phyloP scores from a whole-genome alignment of 1,139 yeast species.

The Debaryomyces psychrophilus region DNA sequence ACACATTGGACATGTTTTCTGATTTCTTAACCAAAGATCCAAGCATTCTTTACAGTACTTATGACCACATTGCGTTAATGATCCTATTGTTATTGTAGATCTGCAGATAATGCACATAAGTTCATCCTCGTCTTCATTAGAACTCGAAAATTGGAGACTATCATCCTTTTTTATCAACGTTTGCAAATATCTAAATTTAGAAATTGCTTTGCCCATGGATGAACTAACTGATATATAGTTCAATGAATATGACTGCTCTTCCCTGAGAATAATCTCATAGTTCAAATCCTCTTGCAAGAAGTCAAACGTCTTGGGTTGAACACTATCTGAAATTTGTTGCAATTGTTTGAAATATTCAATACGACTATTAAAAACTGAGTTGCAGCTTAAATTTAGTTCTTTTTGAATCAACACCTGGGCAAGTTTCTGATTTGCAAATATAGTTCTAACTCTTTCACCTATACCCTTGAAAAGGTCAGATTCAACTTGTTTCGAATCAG shows the following conservation, averaged over 20 bases:
- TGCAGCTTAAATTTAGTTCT: slow-evolving; percentile 55
- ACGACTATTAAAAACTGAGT: slow-evolving; percentile 73
- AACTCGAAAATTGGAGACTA: slow-evolving; percentile 11
- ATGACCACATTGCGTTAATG: slow-evolving; percentile 88
- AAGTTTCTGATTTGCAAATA: slow-evolving; percentile 47
- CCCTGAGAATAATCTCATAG: background rate
- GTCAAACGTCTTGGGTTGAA: slow-evolving; percentile 37
- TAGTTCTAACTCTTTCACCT: slow-evolving; percentile 26
- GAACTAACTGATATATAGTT: background rate
- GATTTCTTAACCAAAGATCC: slow-evolving; percentile 63
- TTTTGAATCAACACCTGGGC: slow-evolving; percentile 43
- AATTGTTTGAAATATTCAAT: slow-evolving; percentile 81
- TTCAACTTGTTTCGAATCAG: slow-evolving; percentile 18
- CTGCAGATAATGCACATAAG: slow-evolving; percentile 78
- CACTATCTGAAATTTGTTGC: slow-evolving; percentile 84
- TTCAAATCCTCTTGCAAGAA: slow-evolving; percentile 25
- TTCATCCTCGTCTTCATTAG: slow-evolving; percentile 35
- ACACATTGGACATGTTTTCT: slow-evolving; percentile 77
- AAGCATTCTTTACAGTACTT: slow-evolving; percentile 81
- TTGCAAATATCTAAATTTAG: slow-evolving; percentile 64
- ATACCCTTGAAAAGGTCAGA: slow-evolving; percentile 28
- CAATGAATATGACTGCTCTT: background rate
- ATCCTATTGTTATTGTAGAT: slow-evolving; percentile 67
- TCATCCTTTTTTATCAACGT: slow-evolving; percentile 39
- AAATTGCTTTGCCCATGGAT: slow-evolving; percentile 40